Evolutionary conservation across 2,329 filamentous ascomycete genomes (phyloP), one percentile per base, ranked within the genome.

Genomic region (Escovopsis sp.): DNA sequence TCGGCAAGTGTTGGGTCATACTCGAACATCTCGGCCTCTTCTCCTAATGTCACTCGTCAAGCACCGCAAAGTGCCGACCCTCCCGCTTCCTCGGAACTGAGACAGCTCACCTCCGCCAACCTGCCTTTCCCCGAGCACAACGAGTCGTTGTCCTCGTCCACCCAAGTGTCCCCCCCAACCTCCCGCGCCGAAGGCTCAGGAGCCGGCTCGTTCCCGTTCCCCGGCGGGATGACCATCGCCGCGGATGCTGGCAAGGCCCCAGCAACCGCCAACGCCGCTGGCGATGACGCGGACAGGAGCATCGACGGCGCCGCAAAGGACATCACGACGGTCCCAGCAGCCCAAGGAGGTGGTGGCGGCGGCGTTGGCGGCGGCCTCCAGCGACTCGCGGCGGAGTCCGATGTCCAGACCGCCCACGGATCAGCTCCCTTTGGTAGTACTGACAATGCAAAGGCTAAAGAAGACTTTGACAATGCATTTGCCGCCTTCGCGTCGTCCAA

Each of bases 391-490:
- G 45, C 47, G 14, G 51, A 44, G 25, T 30, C 27, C 27, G 48
- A 47, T 24, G 14, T 47, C 33, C 20, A 42, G 20, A 43, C 40
- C 37, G 37, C 43, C n/a, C 49, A 48, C 25, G 35, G 50, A 35
- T 49, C 54, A 30, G 72, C 75, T 49, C 67, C 73, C 7, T 80
- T 80, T 44, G 62, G 61, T 6, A 63, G 64, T 25, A 58, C 70
- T 45, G 70, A 74, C 42, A 64, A 73, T 43, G 67, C 66, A 41
- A 77, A 76, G 59, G 74, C 77, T 34, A 86, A 86, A 63, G 79
- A 84, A 39, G 85, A 91, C 51, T 91, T 93, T 50, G 85, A 93
- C 55, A 79, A 80, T 46, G 85, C 85, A 2, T 93, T 93, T 65
- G 83, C 82, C 35, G 80, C 79, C 43, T 89, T 91, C 51, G 68